Evolutionary conservation across 345 rosid genomes (phyloP).

Genomic region (Sonneratia caseolaris): DNA sequence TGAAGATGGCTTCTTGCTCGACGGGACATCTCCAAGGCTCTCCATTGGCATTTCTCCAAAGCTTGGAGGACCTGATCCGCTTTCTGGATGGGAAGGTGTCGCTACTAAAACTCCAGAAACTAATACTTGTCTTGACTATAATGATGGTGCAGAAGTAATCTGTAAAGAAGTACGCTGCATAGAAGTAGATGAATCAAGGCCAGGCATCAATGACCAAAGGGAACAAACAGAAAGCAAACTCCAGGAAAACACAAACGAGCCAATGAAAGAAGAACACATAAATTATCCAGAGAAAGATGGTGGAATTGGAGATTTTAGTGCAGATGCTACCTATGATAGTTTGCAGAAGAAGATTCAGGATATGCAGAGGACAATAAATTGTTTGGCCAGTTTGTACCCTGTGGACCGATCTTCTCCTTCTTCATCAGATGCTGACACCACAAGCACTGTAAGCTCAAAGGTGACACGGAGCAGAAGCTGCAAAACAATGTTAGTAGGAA

Average conservation of each 20-base stretch:
- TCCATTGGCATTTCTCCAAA: slow-evolving; percentile 1
- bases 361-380: slow-evolving; percentile 49
- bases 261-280: not conserved
- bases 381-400: slow-evolving; percentile 33
- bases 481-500: slow-evolving; percentile 23
- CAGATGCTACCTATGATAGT: slow-evolving; percentile 25
- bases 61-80: slow-evolving; percentile 23
- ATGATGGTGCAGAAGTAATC: slow-evolving; percentile 23
- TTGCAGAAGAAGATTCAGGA: slow-evolving; percentile 51
- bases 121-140: not conserved
- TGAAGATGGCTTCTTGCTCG: slow-evolving; percentile 48
- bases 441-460: slow-evolving; percentile 17
- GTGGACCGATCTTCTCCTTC: slow-evolving; percentile 38
- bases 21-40: slow-evolving; percentile 42
- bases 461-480: slow-evolving; percentile 51
- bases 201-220: slow-evolving; percentile 8
- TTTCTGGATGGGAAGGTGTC: slow-evolving; percentile 38
- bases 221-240: slow-evolving; percentile 7
- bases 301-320: slow-evolving; percentile 14
- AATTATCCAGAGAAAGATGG: slow-evolving; percentile 12
- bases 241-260: not conserved
- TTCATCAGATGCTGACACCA: slow-evolving; percentile 20
- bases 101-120: not conserved
- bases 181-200: slow-evolving; percentile 21
- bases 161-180: slow-evolving; percentile 43